Base-by-base conservation (phyloP, 164 flowering plant species). In the Malania oleifera region DNA sequence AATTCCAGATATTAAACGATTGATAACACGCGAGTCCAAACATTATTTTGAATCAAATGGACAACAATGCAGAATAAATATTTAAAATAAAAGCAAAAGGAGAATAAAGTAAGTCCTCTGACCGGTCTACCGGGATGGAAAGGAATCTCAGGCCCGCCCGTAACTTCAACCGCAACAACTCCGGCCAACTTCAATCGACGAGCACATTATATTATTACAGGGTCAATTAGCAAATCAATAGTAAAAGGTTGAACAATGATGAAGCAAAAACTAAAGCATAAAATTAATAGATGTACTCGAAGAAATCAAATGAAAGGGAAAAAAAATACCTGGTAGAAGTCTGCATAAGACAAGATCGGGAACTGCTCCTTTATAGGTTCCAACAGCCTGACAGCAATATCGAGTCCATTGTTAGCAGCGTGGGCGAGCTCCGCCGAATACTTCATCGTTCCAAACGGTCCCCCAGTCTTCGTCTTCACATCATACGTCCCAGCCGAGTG, bases 71-170 rank as follows among this genome's bases (percentile, higher is more conserved):
- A n/a, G n/a, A n/a, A n/a, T n/a, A n/a, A n/a, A n/a, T n/a, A n/a
- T n/a, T n/a, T n/a, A n/a, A n/a, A n/a, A n/a, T n/a, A n/a, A n/a
- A 31, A 31, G 35, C 9, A 31, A 9, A 31, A 31, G 9, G 6
- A 31, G 6, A 40, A 40, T 40, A 40, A 4, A 11, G 44, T 44
- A 23, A 46, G 18, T 18, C 18, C 46, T 23, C 34, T 11, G 13
- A 50, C 53, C 53, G 5, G 18, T 19, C 53, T 50, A 1, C 53
- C 53, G 18, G 53, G 53, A 24, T 50, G 53, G 18, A 50, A 50
- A 8, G 53, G 53, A 5, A 50, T 17, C 0, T 24, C 34, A 50
- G 53, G 53, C 7, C 53, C 53, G 13, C 53, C 53, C 3, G 53
- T 50, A 3, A 50, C 18, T 19, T 50, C 53, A 4, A 50, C 53